A percentile compares a stretch with the other conserved stretches of the same genome.
These are phyloP conservation scores for Trapa incisa DNA, from an alignment of 345 rosid genomes.

Conservation along the genomic window DNA sequence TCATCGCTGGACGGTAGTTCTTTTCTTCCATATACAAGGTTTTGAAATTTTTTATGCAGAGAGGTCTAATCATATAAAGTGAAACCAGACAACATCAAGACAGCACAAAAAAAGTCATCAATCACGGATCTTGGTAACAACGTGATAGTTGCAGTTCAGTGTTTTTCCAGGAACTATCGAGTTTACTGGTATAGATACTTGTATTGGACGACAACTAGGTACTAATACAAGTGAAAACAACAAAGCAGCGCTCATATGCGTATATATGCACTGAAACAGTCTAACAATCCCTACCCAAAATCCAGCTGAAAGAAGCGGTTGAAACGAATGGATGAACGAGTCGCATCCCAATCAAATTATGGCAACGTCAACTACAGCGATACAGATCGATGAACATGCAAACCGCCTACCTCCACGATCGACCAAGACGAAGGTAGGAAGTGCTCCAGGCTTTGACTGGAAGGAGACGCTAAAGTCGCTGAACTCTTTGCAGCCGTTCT, in stretches of 20 bases:
- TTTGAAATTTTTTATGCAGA: neutral
- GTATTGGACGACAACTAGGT: neutral
- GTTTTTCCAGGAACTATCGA: neutral
- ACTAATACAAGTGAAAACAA: neutral
- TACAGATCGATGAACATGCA: neutral
- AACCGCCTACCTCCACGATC: conserved; percentile 77
- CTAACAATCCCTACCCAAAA: neutral
- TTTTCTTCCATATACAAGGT: neutral
- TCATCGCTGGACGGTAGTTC: neutral
- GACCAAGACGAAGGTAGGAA: conserved; percentile 66
- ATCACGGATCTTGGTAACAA: neutral
- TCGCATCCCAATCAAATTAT: neutral
- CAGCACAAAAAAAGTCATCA: no score
- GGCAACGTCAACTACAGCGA: neutral
- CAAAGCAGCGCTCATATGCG: neutral
- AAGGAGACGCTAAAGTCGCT: conserved; percentile 49
- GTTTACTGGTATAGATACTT: neutral
- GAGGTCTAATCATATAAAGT: neutral
- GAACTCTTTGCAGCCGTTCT: conserved; percentile 62
- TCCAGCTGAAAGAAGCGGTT: neutral
- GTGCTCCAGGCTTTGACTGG: conserved; percentile 65
- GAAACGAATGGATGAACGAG: neutral
- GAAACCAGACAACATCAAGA: neutral
- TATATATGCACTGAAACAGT: neutral
- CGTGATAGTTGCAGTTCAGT: neutral